Evolutionary conservation across 148 eudicot species (phyloP).

Genomic region (Oxyria digyna): DNA sequence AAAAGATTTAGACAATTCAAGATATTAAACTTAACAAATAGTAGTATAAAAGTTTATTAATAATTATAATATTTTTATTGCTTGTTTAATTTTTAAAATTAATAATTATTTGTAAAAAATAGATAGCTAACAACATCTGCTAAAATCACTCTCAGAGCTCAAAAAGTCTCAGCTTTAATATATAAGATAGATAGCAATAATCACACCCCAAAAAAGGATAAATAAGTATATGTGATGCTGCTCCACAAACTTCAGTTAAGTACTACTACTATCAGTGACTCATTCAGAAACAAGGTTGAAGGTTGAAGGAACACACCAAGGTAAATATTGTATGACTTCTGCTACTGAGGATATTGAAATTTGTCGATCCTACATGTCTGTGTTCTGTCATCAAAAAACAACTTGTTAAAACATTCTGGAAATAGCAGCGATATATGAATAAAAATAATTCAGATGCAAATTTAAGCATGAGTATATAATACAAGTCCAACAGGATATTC

Average conservation of each 20-base stretch:
- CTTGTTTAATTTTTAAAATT: too few relatives aligned
- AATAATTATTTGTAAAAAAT: too few relatives aligned
- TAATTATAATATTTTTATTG: too few relatives aligned
- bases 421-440: background rate
- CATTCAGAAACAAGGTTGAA: background rate
- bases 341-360: conserved; percentile 96
- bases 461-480: background rate
- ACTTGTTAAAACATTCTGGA: background rate
- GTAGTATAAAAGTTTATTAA: too few relatives aligned
- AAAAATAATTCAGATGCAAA: background rate
- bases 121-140: too few relatives aligned
- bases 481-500: background rate
- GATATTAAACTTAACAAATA: too few relatives aligned
- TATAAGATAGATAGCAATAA: too few relatives aligned
- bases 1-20: too few relatives aligned
- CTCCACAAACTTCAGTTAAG: background rate
- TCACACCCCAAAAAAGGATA: background rate
- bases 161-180: too few relatives aligned
- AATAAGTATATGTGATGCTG: background rate
- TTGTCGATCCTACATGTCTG: conserved; percentile 97
- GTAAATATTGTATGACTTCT: conserved; percentile 99
- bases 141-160: too few relatives aligned
- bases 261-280: background rate
- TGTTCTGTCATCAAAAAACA: conserved; percentile 57
- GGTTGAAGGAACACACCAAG: conserved; percentile 44